Evolutionary conservation across 805 yeast genomes (phyloP), one percentile per base, ranked within the genome.

Genomic region (Pichia exigua): DNA sequence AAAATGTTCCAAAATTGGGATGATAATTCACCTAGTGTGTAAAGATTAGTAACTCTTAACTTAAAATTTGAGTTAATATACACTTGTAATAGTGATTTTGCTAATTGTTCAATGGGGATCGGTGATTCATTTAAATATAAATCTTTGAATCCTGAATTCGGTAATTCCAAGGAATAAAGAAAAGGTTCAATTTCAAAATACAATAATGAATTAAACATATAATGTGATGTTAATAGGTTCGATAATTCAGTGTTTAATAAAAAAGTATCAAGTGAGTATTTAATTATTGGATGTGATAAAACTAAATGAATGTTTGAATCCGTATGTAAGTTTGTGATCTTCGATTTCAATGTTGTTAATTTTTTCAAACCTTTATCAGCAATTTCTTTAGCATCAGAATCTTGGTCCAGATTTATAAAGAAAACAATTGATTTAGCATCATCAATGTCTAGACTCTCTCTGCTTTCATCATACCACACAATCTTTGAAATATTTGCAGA

Each of bases 21-120:
- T 0, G 91, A 74, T 46, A 73, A 71, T 27, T 72, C 69, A 0
- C 96, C 96, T 58, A 83, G 79, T 15, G 81, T 75, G 44, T 73
- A 79, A 3, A 76, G 65, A 52, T 82, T 78, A 41, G 83, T 81
- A 30, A 82, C 67, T 56, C 80, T 72, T 27, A 78, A 56, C 50
- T 56, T 70, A 52, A 65, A 70, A 38, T 71, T 75, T 49, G 66
- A 79, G 48, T 57, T 38, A 4, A 63, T 52, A 47, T 77, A 73
- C 13, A 83, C 53, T 24, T 71, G 66, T 17, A 83, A 64, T 39
- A 87, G 59, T 0, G 80, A 68, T 30, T 73, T 66, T 0, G 87
- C 78, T 2, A 85, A 59, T 44, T 64, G 59, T 26, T 77, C 70
- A 0, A 82, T 67, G 9, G 79, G 73, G 27, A 73, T 65, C 3